Evolutionary conservation across 371 early-diverging fungal species (phyloP), one percentile per base, ranked within the genome.

Genomic region (Apophysomyces variabilis): DNA sequence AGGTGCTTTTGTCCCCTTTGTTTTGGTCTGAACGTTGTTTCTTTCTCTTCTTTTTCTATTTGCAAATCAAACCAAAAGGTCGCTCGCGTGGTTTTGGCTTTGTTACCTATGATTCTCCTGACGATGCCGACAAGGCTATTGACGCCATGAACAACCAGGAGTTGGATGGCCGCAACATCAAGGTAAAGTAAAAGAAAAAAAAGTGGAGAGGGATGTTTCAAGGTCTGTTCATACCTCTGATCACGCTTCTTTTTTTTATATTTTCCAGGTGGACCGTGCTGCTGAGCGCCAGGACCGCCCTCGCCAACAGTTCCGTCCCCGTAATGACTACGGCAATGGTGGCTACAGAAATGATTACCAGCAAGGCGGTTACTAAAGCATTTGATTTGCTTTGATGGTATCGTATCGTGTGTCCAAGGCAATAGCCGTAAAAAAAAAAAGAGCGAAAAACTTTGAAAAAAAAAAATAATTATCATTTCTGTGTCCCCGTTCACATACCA

Each of bases 71-170:
- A 26, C 3, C 32, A 26, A 26, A 47, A 50, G 63, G 63, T 56
- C 63, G 63, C 14, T 89, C 91, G 60, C 77, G 85, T 36, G 89
- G 86, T 16, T 93, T 94, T 66, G 94, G 89, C 39, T 92, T 93
- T 74, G 91, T 94, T 70, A 94, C 95, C 86, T 96, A 79, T 70
- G 82, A 74, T 41, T 74, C 71, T 56, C 91, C 90, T 83, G 91
- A 92, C 66, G 80, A 73, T 5, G 95, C 96, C 45, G 69, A 74
- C 58, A 76, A 67, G 61, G 95, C 95, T 16, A 92, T 95, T 45
- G 90, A 89, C 57, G 89, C 56, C 37, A 21, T 57, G 41, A 37
- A 63, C 39, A 57, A 57, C 63, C 21, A 16, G 9, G 54, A 50
- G 7, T 26, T 50, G 7, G 54, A 50, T 11, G 54, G 54, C 7